A percentile compares a stretch with the other conserved stretches of the same genome.
Conservation (phyloP, 257 asterid species). For the Jacaranda mimosifolia region DNA sequence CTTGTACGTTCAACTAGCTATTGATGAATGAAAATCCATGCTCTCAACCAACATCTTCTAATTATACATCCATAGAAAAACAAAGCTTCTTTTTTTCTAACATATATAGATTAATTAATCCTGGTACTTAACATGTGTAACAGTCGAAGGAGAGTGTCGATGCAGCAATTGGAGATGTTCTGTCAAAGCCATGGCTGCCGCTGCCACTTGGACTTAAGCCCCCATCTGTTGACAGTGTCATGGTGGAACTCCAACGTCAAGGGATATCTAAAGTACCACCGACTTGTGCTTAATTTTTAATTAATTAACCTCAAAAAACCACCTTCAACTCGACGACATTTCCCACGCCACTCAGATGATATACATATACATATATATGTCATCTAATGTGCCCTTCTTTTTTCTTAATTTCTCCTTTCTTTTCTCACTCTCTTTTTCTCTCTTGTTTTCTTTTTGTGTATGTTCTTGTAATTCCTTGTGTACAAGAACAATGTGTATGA, state of each 20-base stretch:
- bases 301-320: background rate
- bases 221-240: conserved; percentile 74
- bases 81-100: too few species aligned
- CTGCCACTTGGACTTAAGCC: conserved; percentile 94
- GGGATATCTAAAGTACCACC: conserved; percentile 89
- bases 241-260: conserved; percentile 85
- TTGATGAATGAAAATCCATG: background rate
- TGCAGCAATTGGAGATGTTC: conserved; percentile 90
- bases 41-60: background rate
- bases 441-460: background rate
- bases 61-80: too few species aligned
- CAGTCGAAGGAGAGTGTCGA: conserved; percentile 96
- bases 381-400: conserved; percentile 35
- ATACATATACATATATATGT: background rate
- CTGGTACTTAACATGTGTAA: background rate
- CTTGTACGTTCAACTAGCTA: background rate
- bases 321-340: conserved; percentile 74
- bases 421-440: background rate
- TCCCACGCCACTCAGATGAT: conserved; percentile 43
- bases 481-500: conserved; percentile 34
- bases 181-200: conserved; percentile 94
- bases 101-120: background rate
- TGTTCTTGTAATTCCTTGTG: conserved; percentile 28
- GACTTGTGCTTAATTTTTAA: conserved; percentile 44
- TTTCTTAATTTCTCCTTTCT: background rate